Conservation (phyloP, 1,139 yeast species). For the Candida sp. region DNA sequence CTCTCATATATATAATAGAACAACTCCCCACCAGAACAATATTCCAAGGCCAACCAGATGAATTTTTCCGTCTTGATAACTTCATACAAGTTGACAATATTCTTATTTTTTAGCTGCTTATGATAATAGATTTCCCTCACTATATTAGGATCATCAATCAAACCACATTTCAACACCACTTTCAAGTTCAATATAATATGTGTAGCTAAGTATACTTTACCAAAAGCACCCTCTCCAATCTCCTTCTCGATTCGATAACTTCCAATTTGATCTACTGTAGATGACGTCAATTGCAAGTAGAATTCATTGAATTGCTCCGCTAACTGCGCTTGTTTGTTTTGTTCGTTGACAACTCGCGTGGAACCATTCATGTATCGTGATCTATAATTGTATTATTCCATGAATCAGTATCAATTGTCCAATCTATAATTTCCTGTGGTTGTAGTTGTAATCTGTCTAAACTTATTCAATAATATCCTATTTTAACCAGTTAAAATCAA, state of each 20-base stretch:
- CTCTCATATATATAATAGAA: conserved; percentile 67
- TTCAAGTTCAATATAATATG: conserved; percentile 71
- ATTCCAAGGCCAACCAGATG: conserved; percentile 88
- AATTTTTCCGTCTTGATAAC: conserved; percentile 75
- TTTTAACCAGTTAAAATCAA: too few relatives aligned
- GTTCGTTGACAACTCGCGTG: conserved; percentile 14
- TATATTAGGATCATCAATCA: conserved; percentile 81
- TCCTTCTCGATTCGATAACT: conserved; percentile 68
- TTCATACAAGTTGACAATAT: conserved; percentile 83
- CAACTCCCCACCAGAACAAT: conserved; percentile 86
- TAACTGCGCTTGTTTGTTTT: conserved; percentile 37
- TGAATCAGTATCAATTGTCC: neutral
- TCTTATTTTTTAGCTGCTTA: conserved; percentile 77
- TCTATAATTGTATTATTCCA: neutral
- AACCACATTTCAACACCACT: conserved; percentile 85
- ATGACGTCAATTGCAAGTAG: conserved; percentile 51
- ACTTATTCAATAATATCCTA: too few relatives aligned
- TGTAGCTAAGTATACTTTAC: conserved; percentile 81
- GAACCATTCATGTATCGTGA: conserved; percentile 5
- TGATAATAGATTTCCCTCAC: conserved; percentile 92
- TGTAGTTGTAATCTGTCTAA: too few relatives aligned
- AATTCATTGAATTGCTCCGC: conserved; percentile 67
- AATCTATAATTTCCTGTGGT: neutral
- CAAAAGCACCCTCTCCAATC: conserved; percentile 91
- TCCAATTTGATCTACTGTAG: conserved; percentile 63